Evolutionary conservation across 2,329 filamentous ascomycete species (phyloP), one percentile per base, ranked within the genome.

Genomic region (Ramichloridium luteum): DNA sequence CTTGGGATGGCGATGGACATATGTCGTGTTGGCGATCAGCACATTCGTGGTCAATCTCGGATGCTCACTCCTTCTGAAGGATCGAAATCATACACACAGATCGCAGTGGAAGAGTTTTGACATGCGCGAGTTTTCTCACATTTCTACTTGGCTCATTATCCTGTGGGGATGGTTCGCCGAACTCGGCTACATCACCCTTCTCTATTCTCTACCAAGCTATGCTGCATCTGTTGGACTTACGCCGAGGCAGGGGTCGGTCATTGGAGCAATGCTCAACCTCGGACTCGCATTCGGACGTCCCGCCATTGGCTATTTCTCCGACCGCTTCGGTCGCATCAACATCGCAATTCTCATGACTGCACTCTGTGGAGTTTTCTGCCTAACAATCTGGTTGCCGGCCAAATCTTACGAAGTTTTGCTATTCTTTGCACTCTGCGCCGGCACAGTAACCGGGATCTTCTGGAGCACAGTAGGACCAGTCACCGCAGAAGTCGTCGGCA

Each of bases 11-110:
- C 27, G 37, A 8, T 44, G 36, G 77, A 64, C 73, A 0, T 78
- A 77, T 41, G 62, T 74, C 4, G 67, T 75, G 27, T 55, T 77
- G 1, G 75, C 68, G 10, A 70, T 79, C 18, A 34, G 77, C 3
- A 63, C 71, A 0, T 73, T 70, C 29, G 64, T 65, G 0, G 72
- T 75, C 23, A 82, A 84, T 48, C 58, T 67, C 2, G 54, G 64
- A 13, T 77, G 73, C 40, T 65, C 67, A 4, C 48, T 79, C 9
- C 55, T 84, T 3, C 59, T 85, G 35, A 67, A 64, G 23, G 80
- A 85, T 47, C 68, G 46, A 2, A 49, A 43, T 30, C 38, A 37
- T n/a, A 12, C 38, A 4, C 35, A 45, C 5, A 28, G 32, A 18
- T 39, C 44, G 6, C 36, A 31, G 12, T 34, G 33, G 14, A 33